These are phyloP conservation scores for Quercus ilex DNA, from an alignment of 306 rosid genomes.

Conservation along the genomic window DNA sequence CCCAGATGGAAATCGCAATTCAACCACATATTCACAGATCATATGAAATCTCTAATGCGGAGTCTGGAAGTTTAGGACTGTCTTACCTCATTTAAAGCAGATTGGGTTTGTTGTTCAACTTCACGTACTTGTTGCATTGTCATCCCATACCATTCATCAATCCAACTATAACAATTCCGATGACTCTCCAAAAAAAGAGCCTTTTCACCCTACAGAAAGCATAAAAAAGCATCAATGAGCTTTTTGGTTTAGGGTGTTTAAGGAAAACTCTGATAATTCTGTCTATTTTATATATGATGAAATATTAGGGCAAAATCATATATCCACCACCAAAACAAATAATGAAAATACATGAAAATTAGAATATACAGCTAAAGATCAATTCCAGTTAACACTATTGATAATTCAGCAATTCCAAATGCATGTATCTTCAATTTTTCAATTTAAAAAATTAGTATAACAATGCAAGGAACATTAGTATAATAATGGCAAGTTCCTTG, in stretches of 20 bases:
- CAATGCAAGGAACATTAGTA: neutral
- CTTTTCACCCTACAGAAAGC: constrained; percentile 33
- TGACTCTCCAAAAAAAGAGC: constrained; percentile 46
- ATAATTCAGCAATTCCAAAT: too few species aligned
- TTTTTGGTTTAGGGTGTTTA: neutral
- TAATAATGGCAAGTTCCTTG: neutral
- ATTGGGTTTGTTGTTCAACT: constrained; percentile 24
- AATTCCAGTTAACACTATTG: neutral
- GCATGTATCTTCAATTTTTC: too few species aligned
- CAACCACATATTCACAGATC: neutral
- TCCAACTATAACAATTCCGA: constrained; percentile 41
- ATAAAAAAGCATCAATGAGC: neutral
- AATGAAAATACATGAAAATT: neutral
- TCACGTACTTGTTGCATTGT: constrained; percentile 32
- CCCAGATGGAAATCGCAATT: neutral
- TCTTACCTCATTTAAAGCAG: constrained; percentile 29
- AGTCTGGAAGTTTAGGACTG: neutral
- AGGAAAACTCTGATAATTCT: neutral
- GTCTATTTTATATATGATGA: neutral
- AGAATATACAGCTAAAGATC: neutral
- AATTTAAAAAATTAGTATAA: too few species aligned
- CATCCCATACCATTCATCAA: constrained; percentile 48
- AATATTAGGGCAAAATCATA: neutral
- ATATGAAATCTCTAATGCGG: neutral
- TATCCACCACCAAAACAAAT: neutral